Conservation (phyloP, 2,329 filamentous ascomycete genomes). For the Colletotrichum musicola region DNA sequence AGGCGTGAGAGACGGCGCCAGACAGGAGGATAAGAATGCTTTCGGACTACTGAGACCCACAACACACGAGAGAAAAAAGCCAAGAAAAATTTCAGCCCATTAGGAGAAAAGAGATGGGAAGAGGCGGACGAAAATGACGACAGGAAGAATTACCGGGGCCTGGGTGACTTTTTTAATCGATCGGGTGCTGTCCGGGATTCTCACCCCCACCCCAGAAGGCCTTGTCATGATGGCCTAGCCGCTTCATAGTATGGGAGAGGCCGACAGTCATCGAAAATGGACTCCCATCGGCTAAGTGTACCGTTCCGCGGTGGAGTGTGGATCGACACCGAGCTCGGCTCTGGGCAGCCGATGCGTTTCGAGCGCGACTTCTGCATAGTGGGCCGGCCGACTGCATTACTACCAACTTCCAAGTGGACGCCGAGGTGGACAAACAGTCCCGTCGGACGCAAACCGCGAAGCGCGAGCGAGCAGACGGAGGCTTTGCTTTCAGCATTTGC, state of each 20-base stretch:
- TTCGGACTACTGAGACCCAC: slow-evolving; percentile 1
- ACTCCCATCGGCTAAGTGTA: slow-evolving; percentile 23
- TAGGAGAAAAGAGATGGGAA: slow-evolving; percentile 8
- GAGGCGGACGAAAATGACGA: slow-evolving; percentile 26
- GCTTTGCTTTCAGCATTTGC: too few relatives aligned
- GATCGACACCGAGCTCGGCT: slow-evolving; percentile 38
- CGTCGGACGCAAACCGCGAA: too few relatives aligned
- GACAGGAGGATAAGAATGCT: background rate
- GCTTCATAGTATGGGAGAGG: background rate
- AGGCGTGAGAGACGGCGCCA: background rate
- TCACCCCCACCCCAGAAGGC: slow-evolving; percentile 13
- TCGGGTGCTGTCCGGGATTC: slow-evolving; percentile 27
- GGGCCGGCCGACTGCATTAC: background rate
- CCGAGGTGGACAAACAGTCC: background rate
- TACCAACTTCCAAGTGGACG: background rate
- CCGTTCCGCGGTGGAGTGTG: slow-evolving; percentile 35
- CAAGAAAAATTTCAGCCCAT: slow-evolving; percentile 9
- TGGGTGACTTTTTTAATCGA: slow-evolving; percentile 28
- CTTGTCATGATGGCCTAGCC: slow-evolving; percentile 34
- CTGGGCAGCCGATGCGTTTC: slow-evolving; percentile 29
- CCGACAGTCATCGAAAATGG: slow-evolving; percentile 14
- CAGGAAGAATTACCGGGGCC: slow-evolving; percentile 23
- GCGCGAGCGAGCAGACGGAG: too few relatives aligned
- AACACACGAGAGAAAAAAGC: background rate
- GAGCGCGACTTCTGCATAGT: slow-evolving; percentile 14